Conservation (phyloP, 257 asterid species). For the Solanum dulcamara region DNA sequence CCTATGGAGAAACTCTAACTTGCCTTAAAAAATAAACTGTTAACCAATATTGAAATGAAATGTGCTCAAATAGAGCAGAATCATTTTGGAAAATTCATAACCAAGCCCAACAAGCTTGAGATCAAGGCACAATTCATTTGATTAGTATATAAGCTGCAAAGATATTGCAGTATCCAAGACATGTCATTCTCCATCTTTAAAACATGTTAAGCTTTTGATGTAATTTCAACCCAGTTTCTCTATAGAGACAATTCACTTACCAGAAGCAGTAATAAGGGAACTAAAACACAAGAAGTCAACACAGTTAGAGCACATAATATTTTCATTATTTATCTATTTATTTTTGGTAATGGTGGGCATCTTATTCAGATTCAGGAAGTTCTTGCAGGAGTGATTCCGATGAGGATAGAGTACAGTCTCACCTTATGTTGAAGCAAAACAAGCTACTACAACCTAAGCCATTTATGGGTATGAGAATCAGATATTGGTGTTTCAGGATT, state of each 20-base stretch:
- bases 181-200: background rate
- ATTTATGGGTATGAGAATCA: background rate
- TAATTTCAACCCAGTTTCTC: background rate
- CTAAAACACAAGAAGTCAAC: background rate
- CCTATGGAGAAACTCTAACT: background rate
- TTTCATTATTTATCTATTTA: background rate
- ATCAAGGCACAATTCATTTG: background rate
- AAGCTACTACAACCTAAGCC: background rate
- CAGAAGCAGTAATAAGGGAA: background rate
- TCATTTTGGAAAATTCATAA: background rate
- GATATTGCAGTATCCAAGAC: background rate
- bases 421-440: constrained; percentile 6
- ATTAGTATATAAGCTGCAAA: background rate
- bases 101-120: background rate
- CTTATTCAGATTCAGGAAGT: constrained; percentile 16
- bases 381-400: constrained; percentile 15
- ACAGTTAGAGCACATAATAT: background rate
- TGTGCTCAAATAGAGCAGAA: background rate
- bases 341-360: background rate
- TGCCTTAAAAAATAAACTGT: background rate
- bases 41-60: background rate
- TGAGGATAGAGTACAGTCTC: constrained; percentile 14
- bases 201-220: background rate
- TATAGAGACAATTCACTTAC: background rate
- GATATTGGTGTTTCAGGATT: background rate